Evolutionary conservation across 306 rosid genomes (phyloP).

Genomic region (Pyrus betulifolia): DNA sequence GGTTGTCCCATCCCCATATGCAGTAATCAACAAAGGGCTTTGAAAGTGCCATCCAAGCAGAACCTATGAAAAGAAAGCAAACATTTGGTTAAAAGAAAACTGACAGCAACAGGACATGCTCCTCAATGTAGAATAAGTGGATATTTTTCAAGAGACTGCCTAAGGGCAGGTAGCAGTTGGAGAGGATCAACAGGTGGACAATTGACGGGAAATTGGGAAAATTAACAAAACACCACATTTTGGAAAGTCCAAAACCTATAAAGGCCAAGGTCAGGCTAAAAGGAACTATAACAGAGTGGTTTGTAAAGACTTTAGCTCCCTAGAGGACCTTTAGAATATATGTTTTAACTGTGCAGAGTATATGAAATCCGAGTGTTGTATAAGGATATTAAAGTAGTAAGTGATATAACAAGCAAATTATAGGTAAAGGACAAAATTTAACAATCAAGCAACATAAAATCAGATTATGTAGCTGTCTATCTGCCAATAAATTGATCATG

Average conservation of each 20-base stretch:
- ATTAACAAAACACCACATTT: not conserved
- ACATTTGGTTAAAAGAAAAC: not conserved
- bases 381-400: not conserved
- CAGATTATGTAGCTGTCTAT: not conserved
- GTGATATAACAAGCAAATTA: not conserved
- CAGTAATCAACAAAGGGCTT: conserved; percentile 83
- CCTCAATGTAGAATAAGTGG: not conserved
- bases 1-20: conserved; percentile 99
- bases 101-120: not conserved
- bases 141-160: not conserved
- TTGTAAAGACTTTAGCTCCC: not conserved
- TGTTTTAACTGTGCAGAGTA: not conserved
- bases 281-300: not conserved
- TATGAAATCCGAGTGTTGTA: not conserved
- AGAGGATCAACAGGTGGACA: not conserved
- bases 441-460: not conserved
- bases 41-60: conserved; percentile 98
- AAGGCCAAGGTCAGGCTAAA: not conserved
- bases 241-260: not conserved
- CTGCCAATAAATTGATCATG: not conserved
- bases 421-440: not conserved
- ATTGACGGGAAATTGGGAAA: not conserved
- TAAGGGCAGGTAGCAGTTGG: not conserved
- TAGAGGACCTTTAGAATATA: not conserved
- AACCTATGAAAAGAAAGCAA: conserved; percentile 48